A percentile compares a stretch with the other conserved stretches of the same genome.
phyloP scores from a whole-genome alignment of 257 asterid species.

The Petunia axillaris region DNA sequence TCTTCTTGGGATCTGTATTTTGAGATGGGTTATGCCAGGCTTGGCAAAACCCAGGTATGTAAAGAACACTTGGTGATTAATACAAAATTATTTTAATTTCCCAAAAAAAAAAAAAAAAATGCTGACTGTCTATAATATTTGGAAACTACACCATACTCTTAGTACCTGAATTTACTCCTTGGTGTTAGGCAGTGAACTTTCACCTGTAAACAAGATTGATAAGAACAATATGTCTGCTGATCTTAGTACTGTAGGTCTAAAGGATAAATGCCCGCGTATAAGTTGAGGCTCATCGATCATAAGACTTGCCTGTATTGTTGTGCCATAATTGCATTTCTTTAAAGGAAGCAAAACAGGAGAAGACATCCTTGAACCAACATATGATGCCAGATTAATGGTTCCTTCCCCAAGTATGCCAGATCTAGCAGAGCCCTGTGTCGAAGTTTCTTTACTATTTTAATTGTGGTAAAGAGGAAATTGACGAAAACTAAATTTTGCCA shows the following conservation, averaged over 20 bases:
- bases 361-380: conserved; percentile 51
- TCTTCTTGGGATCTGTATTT: too few relatives aligned
- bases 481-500: neutral
- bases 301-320: conserved; percentile 64
- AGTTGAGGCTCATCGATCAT: neutral
- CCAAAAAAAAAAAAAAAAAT: conserved; percentile 18
- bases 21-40: too few relatives aligned
- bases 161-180: conserved; percentile 60
- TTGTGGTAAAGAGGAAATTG: neutral
- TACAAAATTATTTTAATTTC: neutral
- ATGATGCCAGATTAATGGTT: conserved; percentile 57
- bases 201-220: conserved; percentile 51
- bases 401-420: conserved; percentile 82
- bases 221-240: neutral
- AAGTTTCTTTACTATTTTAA: neutral
- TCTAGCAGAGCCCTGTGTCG: conserved; percentile 70
- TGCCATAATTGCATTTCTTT: conserved; percentile 70
- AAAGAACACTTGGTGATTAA: too few relatives aligned
- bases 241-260: conserved; percentile 11
- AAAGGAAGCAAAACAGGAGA: conserved; percentile 71
- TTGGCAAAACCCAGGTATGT: too few relatives aligned
- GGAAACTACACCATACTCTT: conserved; percentile 24
- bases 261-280: neutral
- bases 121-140: neutral
- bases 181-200: conserved; percentile 72